phyloP scores from a whole-genome alignment of 2,329 filamentous ascomycete genomes.

The Calonectria henricotiae region DNA sequence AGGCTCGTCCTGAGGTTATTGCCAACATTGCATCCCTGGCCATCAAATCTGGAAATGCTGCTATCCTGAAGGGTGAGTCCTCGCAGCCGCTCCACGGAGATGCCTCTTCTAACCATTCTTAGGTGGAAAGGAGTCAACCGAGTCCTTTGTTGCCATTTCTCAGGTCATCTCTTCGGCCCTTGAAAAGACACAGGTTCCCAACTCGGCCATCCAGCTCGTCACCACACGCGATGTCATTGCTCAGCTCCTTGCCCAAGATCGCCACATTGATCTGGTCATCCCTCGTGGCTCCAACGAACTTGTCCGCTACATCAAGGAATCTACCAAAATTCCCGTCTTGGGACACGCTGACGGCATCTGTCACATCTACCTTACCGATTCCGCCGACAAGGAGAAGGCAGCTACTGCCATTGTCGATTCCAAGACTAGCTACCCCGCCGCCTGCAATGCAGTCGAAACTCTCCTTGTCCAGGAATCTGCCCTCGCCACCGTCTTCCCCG shows the following conservation, averaged over 20 bases:
- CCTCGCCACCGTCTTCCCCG: constrained; percentile 78
- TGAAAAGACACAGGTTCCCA: constrained; percentile 81
- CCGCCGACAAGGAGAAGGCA: constrained; percentile 82
- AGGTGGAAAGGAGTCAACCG: constrained; percentile 94
- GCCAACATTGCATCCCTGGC: constrained; percentile 97
- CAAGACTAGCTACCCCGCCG: constrained; percentile 94
- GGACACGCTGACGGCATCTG: constrained; percentile 97
- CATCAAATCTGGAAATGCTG: constrained; percentile 97
- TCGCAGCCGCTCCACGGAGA: background rate
- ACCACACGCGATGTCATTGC: constrained; percentile 93
- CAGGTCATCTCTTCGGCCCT: constrained; percentile 87
- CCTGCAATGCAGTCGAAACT: constrained; percentile 95
- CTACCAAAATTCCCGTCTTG: constrained; percentile 94
- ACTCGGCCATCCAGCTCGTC: constrained; percentile 92
- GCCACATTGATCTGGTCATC: constrained; percentile 94
- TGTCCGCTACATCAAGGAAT: constrained; percentile 89
- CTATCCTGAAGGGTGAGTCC: constrained; percentile 89
- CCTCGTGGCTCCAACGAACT: constrained; percentile 93
- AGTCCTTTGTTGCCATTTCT: constrained; percentile 95
- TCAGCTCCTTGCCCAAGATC: constrained; percentile 87
- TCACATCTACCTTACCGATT: constrained; percentile 85
- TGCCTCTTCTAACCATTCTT: background rate
- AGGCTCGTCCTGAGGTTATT: constrained; percentile 97
- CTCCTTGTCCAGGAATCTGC: constrained; percentile 86
- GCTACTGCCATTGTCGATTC: constrained; percentile 87